These are phyloP conservation scores for Pythium folliculosum DNA, from an alignment of 352 stramenopile genomes.

Conservation along the genomic window DNA sequence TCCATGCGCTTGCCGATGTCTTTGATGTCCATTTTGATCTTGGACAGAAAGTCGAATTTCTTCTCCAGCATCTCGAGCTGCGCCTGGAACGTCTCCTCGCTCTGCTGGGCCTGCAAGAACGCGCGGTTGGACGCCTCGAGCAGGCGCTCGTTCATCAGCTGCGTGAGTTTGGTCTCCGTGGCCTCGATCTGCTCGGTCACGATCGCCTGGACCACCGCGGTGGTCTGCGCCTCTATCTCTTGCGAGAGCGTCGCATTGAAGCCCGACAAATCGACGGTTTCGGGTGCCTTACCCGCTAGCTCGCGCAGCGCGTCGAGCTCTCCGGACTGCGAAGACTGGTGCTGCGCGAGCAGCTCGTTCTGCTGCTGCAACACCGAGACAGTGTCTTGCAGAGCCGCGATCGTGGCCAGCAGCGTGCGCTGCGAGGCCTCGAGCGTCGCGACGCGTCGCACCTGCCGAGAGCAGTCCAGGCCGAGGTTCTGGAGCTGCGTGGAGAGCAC, in stretches of 20 bases:
- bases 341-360: conserved; percentile 30
- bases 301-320: conserved; percentile 6
- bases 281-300: neutral
- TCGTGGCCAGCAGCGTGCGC: conserved; percentile 21
- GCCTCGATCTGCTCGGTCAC: conserved; percentile 28
- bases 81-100: conserved; percentile 45
- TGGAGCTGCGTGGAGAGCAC: conserved; percentile 59
- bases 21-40: conserved; percentile 78
- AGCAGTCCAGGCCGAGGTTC: conserved; percentile 41
- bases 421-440: conserved; percentile 41
- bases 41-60: conserved; percentile 68
- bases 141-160: conserved; percentile 32
- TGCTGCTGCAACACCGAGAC: conserved; percentile 26
- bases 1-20: conserved; percentile 56
- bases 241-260: conserved; percentile 20
- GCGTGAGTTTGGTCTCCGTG: conserved; percentile 38
- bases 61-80: conserved; percentile 70
- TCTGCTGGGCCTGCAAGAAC: conserved; percentile 34
- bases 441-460: conserved; percentile 36
- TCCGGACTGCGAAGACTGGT: conserved; percentile 15
- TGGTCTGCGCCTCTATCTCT: conserved; percentile 30
- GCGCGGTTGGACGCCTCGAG: conserved; percentile 34
- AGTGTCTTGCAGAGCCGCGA: conserved; percentile 32
- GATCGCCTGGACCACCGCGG: conserved; percentile 18
- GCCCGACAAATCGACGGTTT: conserved; percentile 10